Conservation (phyloP, 495 filamentous ascomycete genomes). For the Paragyromitra xinjiangensis region DNA sequence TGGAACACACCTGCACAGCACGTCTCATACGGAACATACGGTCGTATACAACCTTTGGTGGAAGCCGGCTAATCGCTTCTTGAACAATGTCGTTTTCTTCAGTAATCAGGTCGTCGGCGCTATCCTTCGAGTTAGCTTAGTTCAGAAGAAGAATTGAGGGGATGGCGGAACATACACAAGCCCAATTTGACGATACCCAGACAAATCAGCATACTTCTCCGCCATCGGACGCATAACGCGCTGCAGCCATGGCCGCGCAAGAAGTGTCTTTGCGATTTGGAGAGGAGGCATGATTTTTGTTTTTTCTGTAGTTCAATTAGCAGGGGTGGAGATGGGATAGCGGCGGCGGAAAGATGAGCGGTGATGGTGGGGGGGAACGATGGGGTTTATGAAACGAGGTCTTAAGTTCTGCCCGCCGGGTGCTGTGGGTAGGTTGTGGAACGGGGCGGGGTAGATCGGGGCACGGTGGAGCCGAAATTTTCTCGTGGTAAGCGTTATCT, state of each 20-base stretch:
- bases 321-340: conserved; percentile 4
- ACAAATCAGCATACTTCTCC: conserved; percentile 82
- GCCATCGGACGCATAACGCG: conserved; percentile 79
- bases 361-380: conserved; percentile 17
- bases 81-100: conserved; percentile 89
- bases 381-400: conserved; percentile 15
- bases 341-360: neutral
- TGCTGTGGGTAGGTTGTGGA: conserved; percentile 36
- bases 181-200: conserved; percentile 92
- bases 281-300: conserved; percentile 36
- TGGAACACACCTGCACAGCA: conserved; percentile 73
- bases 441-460: conserved; percentile 47
- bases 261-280: conserved; percentile 70
- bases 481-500: conserved; percentile 41
- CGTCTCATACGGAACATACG: conserved; percentile 95
- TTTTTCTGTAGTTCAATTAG: conserved; percentile 28
- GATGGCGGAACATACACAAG: conserved; percentile 71
- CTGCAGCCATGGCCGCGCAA: conserved; percentile 83
- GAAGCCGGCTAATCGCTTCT: conserved; percentile 86
- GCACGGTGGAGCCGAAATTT: conserved; percentile 39
- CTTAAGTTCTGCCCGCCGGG: neutral
- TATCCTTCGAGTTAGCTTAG: conserved; percentile 57
- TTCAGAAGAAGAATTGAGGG: neutral
- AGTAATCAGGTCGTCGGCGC: conserved; percentile 89
- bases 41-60: conserved; percentile 90